Evolutionary conservation across 768 basidiomycete species (phyloP).

Genomic region (Dentipellis sp.): DNA sequence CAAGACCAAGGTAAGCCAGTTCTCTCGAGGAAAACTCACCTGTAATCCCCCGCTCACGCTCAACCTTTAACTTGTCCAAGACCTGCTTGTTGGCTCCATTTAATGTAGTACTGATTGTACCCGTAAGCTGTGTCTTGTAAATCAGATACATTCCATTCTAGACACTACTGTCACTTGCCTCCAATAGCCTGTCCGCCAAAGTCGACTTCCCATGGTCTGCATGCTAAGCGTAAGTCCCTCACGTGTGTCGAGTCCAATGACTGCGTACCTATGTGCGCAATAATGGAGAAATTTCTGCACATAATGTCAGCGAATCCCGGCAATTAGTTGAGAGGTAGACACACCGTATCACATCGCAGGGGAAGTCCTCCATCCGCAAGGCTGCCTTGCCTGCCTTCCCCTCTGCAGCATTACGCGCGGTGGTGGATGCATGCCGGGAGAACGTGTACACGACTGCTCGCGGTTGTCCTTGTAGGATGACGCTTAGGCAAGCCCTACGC

Average conservation of each 20-base stretch:
- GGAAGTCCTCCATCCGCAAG: constrained; percentile 52
- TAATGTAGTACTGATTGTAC: constrained; percentile 65
- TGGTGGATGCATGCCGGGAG: constrained; percentile 1
- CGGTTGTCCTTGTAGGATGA: neutral
- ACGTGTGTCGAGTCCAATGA: neutral
- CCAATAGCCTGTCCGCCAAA: constrained; percentile 78
- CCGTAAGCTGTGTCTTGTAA: constrained; percentile 56
- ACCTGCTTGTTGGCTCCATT: constrained; percentile 75
- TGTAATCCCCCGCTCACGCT: constrained; percentile 93
- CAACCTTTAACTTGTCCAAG: constrained; percentile 91
- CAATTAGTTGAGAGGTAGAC: constrained; percentile 3
- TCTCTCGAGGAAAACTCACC: constrained; percentile 32
- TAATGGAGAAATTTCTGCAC: constrained; percentile 85
- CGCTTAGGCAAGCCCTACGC: neutral
- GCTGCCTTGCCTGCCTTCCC: neutral
- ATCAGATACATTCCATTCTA: neutral
- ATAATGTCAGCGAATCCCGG: neutral
- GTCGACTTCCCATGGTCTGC: constrained; percentile 94
- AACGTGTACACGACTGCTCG: neutral
- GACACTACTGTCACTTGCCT: constrained; percentile 35
- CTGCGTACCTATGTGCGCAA: constrained; percentile 80
- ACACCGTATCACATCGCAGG: constrained; percentile 63
- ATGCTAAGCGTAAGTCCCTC: neutral
- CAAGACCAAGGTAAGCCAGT: neutral
- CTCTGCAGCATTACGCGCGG: neutral